Base-by-base conservation (phyloP, 2,329 filamentous ascomycete species). In the Aspergillus sp. region DNA sequence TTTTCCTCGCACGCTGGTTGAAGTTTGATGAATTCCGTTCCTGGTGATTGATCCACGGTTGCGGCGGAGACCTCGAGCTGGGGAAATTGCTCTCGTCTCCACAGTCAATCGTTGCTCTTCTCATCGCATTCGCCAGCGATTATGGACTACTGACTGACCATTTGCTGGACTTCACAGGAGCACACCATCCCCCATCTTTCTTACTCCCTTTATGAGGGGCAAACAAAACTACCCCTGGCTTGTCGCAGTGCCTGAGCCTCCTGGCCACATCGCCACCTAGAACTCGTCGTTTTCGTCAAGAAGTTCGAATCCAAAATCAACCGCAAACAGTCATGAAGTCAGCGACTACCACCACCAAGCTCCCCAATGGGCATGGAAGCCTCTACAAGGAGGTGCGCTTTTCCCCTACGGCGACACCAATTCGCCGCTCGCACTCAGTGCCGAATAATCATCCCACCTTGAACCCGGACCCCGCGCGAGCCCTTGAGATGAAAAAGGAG, bases 361-460 rank as follows among this genome's bases (percentile, higher is more conserved):
- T 69, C 41, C 71, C 68, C 22, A 74, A 75, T 49, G 73, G 75
- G 47, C 75, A 76, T 63, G 72, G 73, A 51, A 72, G 68, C 60
- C 64, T 72, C 45, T 76, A 76, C 67, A 80, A 78, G 70, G 77
- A 77, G 64, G 77, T 79, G 41, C 77, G 75, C 55, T 80, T 80
- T 64, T 79, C 78, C 23, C 74, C 76, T 13, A 74, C 76, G 3
- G 66, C 73, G 45, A 74, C 76, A 15, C 73, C 72, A 5, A 61
- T 75, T 30, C 76, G 74, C 54, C 76, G 78, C 54, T 67, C 76
- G 34, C 74, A 76, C 62, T 80, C 78, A 13, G 73, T 80, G 49
- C 74, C 78, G 19, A 73, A 72, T 51, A 70, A 71, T 57, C 75
- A 74, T 15, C 72, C 75, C 51, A 69, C 74, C 7, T 67, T 71